phyloP scores from a whole-genome alignment of 2,329 filamentous ascomycete species.

The Pseudopithomyces maydicus region DNA sequence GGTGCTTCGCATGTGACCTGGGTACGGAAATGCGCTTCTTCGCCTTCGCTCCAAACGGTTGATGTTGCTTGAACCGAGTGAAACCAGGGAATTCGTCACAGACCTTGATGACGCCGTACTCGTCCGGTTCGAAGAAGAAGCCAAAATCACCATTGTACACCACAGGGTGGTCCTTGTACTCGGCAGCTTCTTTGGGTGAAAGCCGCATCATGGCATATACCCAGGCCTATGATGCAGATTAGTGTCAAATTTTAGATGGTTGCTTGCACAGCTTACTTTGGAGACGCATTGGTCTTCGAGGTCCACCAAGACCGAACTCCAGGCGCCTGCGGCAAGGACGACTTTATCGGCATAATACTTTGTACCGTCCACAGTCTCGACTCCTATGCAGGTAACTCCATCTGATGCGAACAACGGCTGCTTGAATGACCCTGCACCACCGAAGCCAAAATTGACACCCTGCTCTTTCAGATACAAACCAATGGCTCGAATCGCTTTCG shows the following conservation, averaged over 20 bases:
- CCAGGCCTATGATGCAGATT: conserved; percentile 50
- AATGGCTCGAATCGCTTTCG: conserved; percentile 55
- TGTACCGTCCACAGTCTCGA: conserved; percentile 50
- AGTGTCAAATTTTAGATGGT: conserved; percentile 45
- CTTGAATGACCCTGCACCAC: conserved; percentile 51
- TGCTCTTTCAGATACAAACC: conserved; percentile 45
- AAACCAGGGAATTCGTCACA: conserved; percentile 64
- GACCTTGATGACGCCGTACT: conserved; percentile 53
- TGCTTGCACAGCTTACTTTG: conserved; percentile 59
- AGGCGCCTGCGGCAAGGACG: conserved; percentile 48
- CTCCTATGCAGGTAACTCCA: conserved; percentile 44
- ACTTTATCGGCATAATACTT: conserved; percentile 52
- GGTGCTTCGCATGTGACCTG: conserved; percentile 50
- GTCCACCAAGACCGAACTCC: conserved; percentile 35
- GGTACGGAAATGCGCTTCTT: conserved; percentile 61
- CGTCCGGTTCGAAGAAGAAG: conserved; percentile 59
- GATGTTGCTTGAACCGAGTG: conserved; percentile 35
- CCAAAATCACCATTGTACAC: conserved; percentile 56
- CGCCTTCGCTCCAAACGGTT: conserved; percentile 53
- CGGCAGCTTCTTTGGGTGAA: conserved; percentile 52
- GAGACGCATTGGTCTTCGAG: conserved; percentile 49
- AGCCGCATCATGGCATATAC: conserved; percentile 60
- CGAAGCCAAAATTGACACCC: conserved; percentile 52
- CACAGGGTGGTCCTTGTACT: conserved; percentile 60
- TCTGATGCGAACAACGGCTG: conserved; percentile 47